A percentile compares a stretch with the other conserved stretches of the same genome.
phyloP scores from a whole-genome alignment of 805 yeast genomes.

The Candida dajiaensis region DNA sequence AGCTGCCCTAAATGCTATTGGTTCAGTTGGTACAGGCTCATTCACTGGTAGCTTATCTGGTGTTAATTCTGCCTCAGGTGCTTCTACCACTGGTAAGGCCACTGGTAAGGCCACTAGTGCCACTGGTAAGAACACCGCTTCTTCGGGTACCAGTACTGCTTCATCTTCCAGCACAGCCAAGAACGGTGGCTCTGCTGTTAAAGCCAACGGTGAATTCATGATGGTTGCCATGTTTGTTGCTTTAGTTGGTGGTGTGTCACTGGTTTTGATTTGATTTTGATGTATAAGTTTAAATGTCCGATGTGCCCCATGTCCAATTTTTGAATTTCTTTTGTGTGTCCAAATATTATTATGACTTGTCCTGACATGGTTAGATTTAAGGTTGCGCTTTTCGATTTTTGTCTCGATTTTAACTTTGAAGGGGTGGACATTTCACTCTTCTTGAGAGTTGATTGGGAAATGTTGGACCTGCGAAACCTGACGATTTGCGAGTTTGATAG shows the following conservation, averaged over 20 bases:
- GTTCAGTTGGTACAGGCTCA: constrained; percentile 61
- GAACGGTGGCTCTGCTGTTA: constrained; percentile 23
- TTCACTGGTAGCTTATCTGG: constrained; percentile 31
- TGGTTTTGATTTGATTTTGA: constrained; percentile 27
- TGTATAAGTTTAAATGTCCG: background rate
- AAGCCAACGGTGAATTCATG: constrained; percentile 3
- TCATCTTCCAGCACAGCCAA: constrained; percentile 15
- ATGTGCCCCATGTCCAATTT: background rate
- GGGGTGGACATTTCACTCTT: too few species aligned
- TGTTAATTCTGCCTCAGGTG: background rate
- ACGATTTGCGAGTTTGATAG: background rate
- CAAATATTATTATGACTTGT: background rate
- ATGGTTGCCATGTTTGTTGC: constrained; percentile 21
- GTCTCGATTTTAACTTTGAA: background rate
- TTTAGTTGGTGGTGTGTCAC: constrained; percentile 33
- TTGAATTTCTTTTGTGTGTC: background rate
- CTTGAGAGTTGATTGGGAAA: background rate
- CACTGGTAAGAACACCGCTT: constrained; percentile 3
- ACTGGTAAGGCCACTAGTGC: constrained; percentile 4
- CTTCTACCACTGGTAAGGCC: constrained; percentile 12
- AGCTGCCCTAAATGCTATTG: constrained; percentile 57
- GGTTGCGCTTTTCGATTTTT: background rate
- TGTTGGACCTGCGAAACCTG: background rate
- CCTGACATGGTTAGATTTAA: background rate
- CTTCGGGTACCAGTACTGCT: background rate